Conservation (phyloP, 2,329 filamentous ascomycete species). For the Rutstroemia sp. region DNA sequence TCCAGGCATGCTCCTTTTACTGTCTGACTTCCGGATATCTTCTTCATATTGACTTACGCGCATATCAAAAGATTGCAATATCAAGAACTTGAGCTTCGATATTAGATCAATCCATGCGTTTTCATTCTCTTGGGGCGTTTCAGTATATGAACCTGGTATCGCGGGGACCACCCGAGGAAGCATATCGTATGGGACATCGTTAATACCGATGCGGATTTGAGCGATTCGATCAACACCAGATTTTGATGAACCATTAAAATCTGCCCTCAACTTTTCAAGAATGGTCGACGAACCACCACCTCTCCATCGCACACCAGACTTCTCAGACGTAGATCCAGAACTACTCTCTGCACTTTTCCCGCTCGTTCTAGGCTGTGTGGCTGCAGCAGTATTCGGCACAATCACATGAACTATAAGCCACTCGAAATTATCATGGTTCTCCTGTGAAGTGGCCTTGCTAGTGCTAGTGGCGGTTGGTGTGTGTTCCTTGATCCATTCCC, state of each 20-base stretch:
- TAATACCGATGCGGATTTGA: constrained; percentile 73
- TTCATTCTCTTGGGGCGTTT: constrained; percentile 70
- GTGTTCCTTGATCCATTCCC: constrained; percentile 85
- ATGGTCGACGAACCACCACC: constrained; percentile 72
- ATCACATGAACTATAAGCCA: constrained; percentile 94
- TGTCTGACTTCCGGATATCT: constrained; percentile 90
- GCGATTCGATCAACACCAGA: constrained; percentile 67
- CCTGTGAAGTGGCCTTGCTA: constrained; percentile 57
- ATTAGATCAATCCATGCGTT: constrained; percentile 80
- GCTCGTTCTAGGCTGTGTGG: constrained; percentile 65
- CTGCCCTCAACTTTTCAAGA: constrained; percentile 79
- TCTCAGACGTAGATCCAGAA: constrained; percentile 54
- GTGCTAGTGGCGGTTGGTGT: constrained; percentile 50
- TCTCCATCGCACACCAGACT: constrained; percentile 66
- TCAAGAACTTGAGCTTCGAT: constrained; percentile 77
- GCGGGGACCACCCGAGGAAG: constrained; percentile 56
- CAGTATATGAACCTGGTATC: constrained; percentile 56
- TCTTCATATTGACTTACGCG: constrained; percentile 93
- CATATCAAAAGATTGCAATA: constrained; percentile 82
- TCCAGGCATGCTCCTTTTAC: constrained; percentile 76
- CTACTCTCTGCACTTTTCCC: constrained; percentile 40
- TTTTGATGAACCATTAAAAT: constrained; percentile 78
- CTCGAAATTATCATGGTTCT: constrained; percentile 94
- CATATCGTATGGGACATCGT: constrained; percentile 59
- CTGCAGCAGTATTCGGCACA: constrained; percentile 74